phyloP scores from a whole-genome alignment of 1,284 basidiomycete genomes.

The Meripilus lineatus region DNA sequence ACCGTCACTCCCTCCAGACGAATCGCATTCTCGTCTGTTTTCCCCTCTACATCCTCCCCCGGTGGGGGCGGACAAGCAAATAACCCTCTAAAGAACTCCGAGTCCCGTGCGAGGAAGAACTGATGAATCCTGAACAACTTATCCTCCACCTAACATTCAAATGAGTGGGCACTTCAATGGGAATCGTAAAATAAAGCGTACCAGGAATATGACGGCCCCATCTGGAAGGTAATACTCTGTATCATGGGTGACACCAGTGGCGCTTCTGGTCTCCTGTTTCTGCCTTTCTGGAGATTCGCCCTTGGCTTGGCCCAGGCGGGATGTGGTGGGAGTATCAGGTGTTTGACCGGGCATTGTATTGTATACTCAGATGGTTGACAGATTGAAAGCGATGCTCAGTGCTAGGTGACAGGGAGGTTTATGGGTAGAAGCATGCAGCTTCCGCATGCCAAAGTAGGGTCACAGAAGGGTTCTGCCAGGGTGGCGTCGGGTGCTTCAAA shows the following conservation, averaged over 20 bases:
- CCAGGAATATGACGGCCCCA: slow-evolving; percentile 21
- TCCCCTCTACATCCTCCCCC: slow-evolving; percentile 9
- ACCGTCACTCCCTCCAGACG: slow-evolving; percentile 10
- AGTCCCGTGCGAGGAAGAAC: slow-evolving; percentile 28
- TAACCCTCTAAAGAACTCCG: slow-evolving; percentile 27
- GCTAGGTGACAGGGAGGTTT: neutral
- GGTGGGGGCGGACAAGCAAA: slow-evolving; percentile 16
- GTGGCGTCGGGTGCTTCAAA: too few relatives aligned
- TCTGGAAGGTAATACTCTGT: slow-evolving; percentile 13
- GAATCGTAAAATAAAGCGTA: slow-evolving; percentile 5
- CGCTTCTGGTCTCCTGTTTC: neutral
- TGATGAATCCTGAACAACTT: slow-evolving; percentile 28
- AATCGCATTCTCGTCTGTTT: slow-evolving; percentile 10
- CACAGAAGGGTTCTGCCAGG: too few relatives aligned
- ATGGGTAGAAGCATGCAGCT: too few relatives aligned
- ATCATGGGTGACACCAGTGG: neutral
- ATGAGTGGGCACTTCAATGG: neutral
- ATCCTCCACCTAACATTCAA: slow-evolving; percentile 22
- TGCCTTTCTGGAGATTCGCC: neutral
- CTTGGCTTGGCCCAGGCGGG: neutral
- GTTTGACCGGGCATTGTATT: neutral
- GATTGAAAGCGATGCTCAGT: neutral
- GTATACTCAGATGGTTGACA: neutral
- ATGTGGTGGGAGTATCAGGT: neutral
- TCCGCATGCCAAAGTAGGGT: too few relatives aligned